Evolutionary conservation across 2,329 filamentous ascomycete genomes (phyloP).

Genomic region (Hypoxylon sp.): DNA sequence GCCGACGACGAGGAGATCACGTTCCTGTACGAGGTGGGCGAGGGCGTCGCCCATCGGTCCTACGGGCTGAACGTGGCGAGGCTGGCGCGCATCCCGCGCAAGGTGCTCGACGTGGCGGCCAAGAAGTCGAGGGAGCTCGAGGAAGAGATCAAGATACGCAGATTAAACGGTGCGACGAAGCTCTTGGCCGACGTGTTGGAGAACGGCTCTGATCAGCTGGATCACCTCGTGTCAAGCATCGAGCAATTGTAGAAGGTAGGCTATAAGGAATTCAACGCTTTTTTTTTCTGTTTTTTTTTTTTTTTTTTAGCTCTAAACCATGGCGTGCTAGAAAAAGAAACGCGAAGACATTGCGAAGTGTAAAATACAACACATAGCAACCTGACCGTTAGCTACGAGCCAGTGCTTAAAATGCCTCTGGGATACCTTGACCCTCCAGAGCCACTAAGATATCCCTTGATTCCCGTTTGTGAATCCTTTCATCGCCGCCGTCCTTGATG

Average conservation of each 20-base stretch:
- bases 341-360: background rate
- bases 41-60: conserved; percentile 90
- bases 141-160: conserved; percentile 69
- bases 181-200: conserved; percentile 54
- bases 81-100: conserved; percentile 79
- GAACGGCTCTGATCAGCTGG: conserved; percentile 53
- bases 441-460: conserved; percentile 9
- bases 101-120: conserved; percentile 81
- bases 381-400: conserved; percentile 17
- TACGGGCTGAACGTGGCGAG: conserved; percentile 95
- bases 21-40: conserved; percentile 90
- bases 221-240: conserved; percentile 62
- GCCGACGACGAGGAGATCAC: conserved; percentile 80
- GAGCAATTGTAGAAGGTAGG: conserved; percentile 62
- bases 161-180: conserved; percentile 59
- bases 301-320: no score
- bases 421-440: conserved; percentile 9
- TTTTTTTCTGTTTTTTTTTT: no score
- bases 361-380: conserved; percentile 7
- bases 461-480: background rate
- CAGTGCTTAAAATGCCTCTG: conserved; percentile 22
- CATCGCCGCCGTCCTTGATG: background rate
- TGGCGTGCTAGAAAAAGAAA: no score
- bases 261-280: no score
- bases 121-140: conserved; percentile 83